phyloP scores from a whole-genome alignment of 2,329 filamentous ascomycete genomes.

The Endothia cerciana region DNA sequence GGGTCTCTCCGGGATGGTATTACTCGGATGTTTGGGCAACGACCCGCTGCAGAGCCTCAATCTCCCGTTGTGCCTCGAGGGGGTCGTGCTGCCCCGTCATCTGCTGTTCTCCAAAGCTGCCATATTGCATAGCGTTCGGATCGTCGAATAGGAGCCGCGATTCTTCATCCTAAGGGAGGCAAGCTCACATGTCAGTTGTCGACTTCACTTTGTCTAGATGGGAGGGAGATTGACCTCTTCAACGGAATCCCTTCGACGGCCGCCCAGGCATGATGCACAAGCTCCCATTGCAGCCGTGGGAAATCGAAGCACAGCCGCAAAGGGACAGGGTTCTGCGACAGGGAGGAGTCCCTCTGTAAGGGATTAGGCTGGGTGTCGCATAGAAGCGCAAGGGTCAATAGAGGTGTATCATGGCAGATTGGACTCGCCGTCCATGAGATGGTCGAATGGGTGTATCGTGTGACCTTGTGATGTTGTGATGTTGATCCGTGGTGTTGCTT shows the following conservation, averaged over 20 bases:
- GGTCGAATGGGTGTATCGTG: background rate
- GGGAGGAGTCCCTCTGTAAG: conserved; percentile 19
- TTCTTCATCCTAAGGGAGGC: conserved; percentile 55
- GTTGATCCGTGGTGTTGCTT: conserved; percentile 13
- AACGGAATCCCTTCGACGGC: conserved; percentile 26
- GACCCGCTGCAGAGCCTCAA: conserved; percentile 66
- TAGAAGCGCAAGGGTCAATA: conserved; percentile 20
- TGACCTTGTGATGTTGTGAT: conserved; percentile 3
- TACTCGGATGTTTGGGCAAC: conserved; percentile 69
- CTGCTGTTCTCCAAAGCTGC: conserved; percentile 63
- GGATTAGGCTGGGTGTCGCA: conserved; percentile 21
- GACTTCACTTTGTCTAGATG: background rate
- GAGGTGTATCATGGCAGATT: conserved; percentile 14
- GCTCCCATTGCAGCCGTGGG: conserved; percentile 19
- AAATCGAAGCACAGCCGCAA: background rate
- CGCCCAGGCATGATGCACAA: conserved; percentile 28
- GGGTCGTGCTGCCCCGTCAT: conserved; percentile 61
- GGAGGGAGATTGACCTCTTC: conserved; percentile 21
- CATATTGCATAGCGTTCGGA: conserved; percentile 61
- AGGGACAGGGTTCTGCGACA: background rate
- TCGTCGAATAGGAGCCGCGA: conserved; percentile 65
- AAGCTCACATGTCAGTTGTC: conserved; percentile 12
- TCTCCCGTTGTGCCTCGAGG: conserved; percentile 65
- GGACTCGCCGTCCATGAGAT: background rate
- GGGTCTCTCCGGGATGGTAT: conserved; percentile 19